Evolutionary conservation across 495 filamentous ascomycete species (phyloP), one percentile per base, ranked within the genome.

Genomic region (Pyrenopolyporus hunteri): DNA sequence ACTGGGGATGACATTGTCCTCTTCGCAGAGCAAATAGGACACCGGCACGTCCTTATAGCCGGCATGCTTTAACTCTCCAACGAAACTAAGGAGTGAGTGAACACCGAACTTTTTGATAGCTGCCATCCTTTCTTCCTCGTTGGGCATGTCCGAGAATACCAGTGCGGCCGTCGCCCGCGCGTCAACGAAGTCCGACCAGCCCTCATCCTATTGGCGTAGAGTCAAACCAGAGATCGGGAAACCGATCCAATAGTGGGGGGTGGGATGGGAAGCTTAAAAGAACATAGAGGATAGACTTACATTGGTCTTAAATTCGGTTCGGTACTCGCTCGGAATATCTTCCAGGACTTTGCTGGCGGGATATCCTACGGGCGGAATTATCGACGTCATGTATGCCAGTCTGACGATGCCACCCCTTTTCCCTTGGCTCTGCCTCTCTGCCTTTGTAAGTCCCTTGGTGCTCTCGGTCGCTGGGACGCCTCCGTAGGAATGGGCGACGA

Each of bases 1-100:
- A 1, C 71, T 23, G 0, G 67, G 66, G 57, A 80, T 72, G 8
- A 75, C 69, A n/a, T 61, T 26, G 62, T 85, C 80, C 8, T 72
- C 57, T 9, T 77, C 69, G 50, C 79, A 83, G 7, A 83, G 48
- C 1, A 85, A 45, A 46, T 82, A 85, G 1, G 79, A 79, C 8
- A 68, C 69, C 0, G 80, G 78, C 9, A 82, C 68, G 40, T 78
- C 52, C 40, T 70, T 77, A 64, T 81, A 85, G 0, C 74, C 78
- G 0, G 78, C 70, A 52, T 77, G 72, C 6, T 71, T 81, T 23
- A 73, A 59, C 1, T 43, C 10, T 16, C 64, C 70, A 11, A 13
- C 31, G 49, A 75, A 75, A 28, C 66, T 74, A 39, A 59, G 32
- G 6, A 61, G 44, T 1, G 72, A 73, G 17, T 75, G 73, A 5